Evolutionary conservation across 352 stramenopile species (phyloP), one percentile per base, ranked within the genome.

Genomic region (Phytophthora crassamura): DNA sequence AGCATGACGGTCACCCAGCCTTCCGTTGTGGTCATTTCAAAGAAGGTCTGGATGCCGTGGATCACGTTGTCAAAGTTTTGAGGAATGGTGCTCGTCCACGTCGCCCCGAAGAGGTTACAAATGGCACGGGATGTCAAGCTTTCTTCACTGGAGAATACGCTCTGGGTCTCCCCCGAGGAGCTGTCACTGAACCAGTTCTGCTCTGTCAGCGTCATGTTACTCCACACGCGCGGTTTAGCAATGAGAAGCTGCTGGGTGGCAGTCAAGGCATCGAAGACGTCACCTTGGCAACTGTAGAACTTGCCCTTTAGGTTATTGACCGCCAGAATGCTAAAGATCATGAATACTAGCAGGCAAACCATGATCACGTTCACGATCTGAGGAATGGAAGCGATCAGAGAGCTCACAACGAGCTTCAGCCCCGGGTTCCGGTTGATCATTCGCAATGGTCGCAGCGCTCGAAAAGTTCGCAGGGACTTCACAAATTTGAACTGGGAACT

Each of bases 11-110:
- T 80, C 7, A 93, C 71, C 93, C 93, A 98, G 0, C 91, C 89
- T 73, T 98, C 91, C 0, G 86, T 96, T 16, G 91, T 96, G 0
- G 87, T 95, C 67, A 98, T 96, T 61, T 98, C 90, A 60, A 97
- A 98, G 49, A 98, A 86, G 0, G 81, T 82, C 16, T 82, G 69
- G 9, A 93, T 79, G 0, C 83, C 83, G 8, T 73, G 59, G 10
- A 83, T 50, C 5, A 96, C 84, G 59, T 96, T 96, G 67, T 97
- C 74, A 57, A 95, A 97, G 35, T 79, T 75, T 41, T 93, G 81
- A n/a, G 76, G 67, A 15, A 91, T 86, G 16, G 81, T 85, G 4
- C 67, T 74, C 0, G 10, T 41, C 76, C 84, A 92, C 0, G 30
- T 49, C 14, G 72, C 74, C 0, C 64, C 67, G 6, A 88, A 67